Evolutionary conservation across 371 early-diverging fungal species (phyloP).

Genomic region (Syncephalis plumigaleata): DNA sequence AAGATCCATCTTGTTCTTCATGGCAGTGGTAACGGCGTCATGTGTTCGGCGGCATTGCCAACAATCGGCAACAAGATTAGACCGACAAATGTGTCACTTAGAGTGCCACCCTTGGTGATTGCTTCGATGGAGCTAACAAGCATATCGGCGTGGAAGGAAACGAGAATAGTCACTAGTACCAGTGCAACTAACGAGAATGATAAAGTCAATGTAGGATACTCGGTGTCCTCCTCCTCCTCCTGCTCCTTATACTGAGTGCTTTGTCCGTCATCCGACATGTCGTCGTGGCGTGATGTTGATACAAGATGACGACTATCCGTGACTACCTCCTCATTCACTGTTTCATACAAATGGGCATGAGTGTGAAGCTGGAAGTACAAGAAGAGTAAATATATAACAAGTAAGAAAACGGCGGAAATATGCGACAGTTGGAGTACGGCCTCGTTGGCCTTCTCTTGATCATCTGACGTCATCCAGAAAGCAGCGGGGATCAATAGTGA

Average conservation of each 20-base stretch:
- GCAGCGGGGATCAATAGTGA: conserved; percentile 67
- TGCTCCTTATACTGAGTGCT: no score
- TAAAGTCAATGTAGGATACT: not conserved
- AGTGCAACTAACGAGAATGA: conserved; percentile 21
- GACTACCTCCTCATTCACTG: conserved; percentile 16
- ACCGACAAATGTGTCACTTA: conserved; percentile 68
- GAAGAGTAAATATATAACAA: conserved; percentile 52
- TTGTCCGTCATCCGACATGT: no score
- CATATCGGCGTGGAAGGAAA: conserved; percentile 64
- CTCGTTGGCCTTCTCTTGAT: conserved; percentile 14
- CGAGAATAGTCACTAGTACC: conserved; percentile 30
- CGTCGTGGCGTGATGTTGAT: no score
- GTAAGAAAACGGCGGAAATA: conserved; percentile 49
- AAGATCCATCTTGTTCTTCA: conserved; percentile 80
- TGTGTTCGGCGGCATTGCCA: conserved; percentile 61
- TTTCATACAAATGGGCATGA: conserved; percentile 33
- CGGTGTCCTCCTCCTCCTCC: not conserved
- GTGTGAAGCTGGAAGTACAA: conserved; percentile 65
- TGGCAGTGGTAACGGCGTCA: conserved; percentile 68
- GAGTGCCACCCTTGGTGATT: conserved; percentile 31
- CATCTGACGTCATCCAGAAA: conserved; percentile 28
- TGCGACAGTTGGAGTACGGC: conserved; percentile 41
- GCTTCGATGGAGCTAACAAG: conserved; percentile 67
- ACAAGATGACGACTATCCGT: not conserved
- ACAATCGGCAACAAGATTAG: conserved; percentile 73